Base-by-base conservation (phyloP, 2,329 filamentous ascomycete genomes). In the Zarea fungicola region DNA sequence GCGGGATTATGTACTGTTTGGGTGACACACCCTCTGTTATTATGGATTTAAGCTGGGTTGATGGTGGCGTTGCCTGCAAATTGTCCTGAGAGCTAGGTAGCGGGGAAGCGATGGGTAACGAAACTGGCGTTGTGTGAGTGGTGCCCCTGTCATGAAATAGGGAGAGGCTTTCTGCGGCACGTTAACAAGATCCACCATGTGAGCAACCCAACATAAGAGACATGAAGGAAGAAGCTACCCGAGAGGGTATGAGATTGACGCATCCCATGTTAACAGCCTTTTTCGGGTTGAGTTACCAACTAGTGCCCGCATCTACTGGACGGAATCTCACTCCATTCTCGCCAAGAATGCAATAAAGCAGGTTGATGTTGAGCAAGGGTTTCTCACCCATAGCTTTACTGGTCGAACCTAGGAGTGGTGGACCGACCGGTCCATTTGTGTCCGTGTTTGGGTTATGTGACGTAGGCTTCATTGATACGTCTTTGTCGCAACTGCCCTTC, bases 1-100 rank as follows among this genome's bases (percentile, higher is more conserved):
- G 32, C 43, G 43, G 43, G 43, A 46, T 46, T 22, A 46, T 29
- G 41, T 31, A 43, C 28, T 40, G n/a, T n/a, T n/a, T n/a, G n/a
- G n/a, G n/a, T n/a, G n/a, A n/a, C n/a, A n/a, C n/a, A n/a, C n/a
- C n/a, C n/a, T n/a, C n/a, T n/a, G n/a, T n/a, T n/a, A n/a, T n/a
- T n/a, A n/a, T n/a, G n/a, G n/a, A n/a, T n/a, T n/a, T n/a, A n/a
- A n/a, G n/a, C n/a, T 22, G 19, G 6, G 5, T n/a, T 22, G 10
- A 19, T 28, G 34, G 43, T 46, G 43, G 43, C 42, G 42, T 36
- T 25, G 31, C 6, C 19, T 11, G 28, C 29, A 42, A 11, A 18
- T 34, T 18, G 43, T 46, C 43, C n/a, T 37, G 32, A 23, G 41
- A 28, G 26, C 34, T 37, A 46, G 43, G 34, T 25, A 19, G 23